Evolutionary conservation across 2,329 filamentous ascomycete species (phyloP), one percentile per base, ranked within the genome.

Genomic region (Albifimbria verrucaria): DNA sequence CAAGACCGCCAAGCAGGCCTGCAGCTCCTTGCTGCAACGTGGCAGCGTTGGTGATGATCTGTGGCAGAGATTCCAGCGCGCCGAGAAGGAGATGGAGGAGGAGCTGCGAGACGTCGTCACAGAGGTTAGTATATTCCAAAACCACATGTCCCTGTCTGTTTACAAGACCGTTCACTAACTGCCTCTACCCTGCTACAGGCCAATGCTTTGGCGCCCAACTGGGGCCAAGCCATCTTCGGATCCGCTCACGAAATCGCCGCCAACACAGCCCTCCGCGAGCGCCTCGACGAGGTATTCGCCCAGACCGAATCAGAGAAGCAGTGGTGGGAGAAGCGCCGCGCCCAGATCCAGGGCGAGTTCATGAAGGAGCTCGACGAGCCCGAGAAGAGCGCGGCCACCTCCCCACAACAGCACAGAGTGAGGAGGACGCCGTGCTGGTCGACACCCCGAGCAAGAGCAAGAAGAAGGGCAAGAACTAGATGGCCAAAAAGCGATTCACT

Each of bases 31-130:
- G 60, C 73, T 97, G 62, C 91, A 96, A 73, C 82, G 91, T 58
- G 94, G 94, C 48, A 96, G 91, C 65, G 92, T 99, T 2, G 93
- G 94, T 15, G 94, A 99, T 69, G 94, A 99, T 71, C 74, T 99
- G 61, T 96, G 92, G 89, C 90, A 97, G 77, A 82, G 93, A 39
- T 96, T 97, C 72, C 74, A 87, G 72, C 83, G 91, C 49, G 94
- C 93, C 1, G 94, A 99, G 81, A 92, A 95, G 77, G 94, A 99
- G 74, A 95, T 97, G 79, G 92, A 99, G 75, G 90, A 92, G 61
- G 94, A 99, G 74, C 79, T 99, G 56, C 85, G 90, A 63, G 94
- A 99, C 72, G 93, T 97, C 22, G 92, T 97, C 28, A 83, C 86
- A 63, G 93, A 97, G 86, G 92, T 95, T 71, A 57, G 80, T 55